phyloP scores from a whole-genome alignment of 2,329 filamentous ascomycete species.

The Diaporthe destruens region DNA sequence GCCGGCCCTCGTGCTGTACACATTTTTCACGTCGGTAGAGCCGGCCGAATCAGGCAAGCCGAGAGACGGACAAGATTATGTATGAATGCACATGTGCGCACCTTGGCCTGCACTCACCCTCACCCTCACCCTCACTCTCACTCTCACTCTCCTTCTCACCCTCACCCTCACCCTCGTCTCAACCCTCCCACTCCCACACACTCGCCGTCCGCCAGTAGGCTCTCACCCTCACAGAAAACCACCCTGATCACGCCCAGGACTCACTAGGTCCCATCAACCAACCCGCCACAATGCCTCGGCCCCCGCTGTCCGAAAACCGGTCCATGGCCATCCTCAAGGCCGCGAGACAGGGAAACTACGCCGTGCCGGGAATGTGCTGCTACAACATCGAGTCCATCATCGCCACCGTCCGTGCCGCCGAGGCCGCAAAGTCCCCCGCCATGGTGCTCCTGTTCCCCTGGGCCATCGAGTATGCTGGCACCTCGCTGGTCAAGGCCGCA shows the following conservation, averaged over 20 bases:
- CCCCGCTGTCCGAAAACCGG: conserved; percentile 60
- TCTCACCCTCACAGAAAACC: not conserved
- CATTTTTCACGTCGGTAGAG: not conserved
- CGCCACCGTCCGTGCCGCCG: conserved; percentile 76
- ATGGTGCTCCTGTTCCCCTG: conserved; percentile 83
- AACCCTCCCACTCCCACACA: not conserved
- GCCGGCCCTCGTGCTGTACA: not conserved
- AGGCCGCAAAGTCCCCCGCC: conserved; percentile 73
- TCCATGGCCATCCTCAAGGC: conserved; percentile 69
- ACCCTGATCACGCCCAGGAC: not conserved
- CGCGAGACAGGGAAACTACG: conserved; percentile 67
- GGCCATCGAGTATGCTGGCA: conserved; percentile 75
- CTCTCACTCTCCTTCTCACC: not conserved
- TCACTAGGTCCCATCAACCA: not conserved
- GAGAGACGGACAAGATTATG: not conserved
- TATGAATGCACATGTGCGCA: not conserved
- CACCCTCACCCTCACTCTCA: not conserved
- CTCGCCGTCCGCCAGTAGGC: not conserved
- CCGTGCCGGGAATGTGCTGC: conserved; percentile 71
- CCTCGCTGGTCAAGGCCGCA: conserved; percentile 66
- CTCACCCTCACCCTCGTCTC: no score
- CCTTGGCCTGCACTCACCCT: not conserved
- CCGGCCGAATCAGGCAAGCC: conserved; percentile 26
- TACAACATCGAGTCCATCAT: conserved; percentile 80
- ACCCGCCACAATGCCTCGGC: conserved; percentile 50